Base-by-base conservation (phyloP, 306 rosid genomes). In the Medicago arabica region DNA sequence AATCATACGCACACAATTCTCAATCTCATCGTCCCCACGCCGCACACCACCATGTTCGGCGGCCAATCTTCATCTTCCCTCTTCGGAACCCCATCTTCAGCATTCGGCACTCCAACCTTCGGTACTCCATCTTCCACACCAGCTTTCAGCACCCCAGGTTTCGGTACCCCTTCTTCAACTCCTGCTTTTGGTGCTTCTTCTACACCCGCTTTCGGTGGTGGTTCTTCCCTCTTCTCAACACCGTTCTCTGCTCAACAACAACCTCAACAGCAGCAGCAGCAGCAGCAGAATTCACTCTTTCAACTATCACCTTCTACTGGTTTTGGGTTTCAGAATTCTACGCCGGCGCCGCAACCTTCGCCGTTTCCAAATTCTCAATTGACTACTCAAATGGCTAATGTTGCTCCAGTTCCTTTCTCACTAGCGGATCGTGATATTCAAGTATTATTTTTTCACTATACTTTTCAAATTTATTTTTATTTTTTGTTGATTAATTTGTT, bases 371-470 rank as follows among this genome's bases (percentile, higher is more conserved):
- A 83, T 69, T 74, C 90, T 21, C 97, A 92, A 69, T 85, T 90
- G 76, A 92, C 87, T 36, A 79, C 83, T 51, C 82, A 78, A 87
- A 96, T 96, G 98, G 99, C 99, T 50, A 94, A 90, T 1, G 99
- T 96, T 5, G 87, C 97, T 38, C 93, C 98, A 3, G 89, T 92
- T 64, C 87, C 99, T 36, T 92, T 89, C 78, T 95, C 97, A 79
- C 88, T 89, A 11, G 93, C 99, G 41, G 97, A 95, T 85, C 97
- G 96, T 53, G 97, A 95, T 72, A 75, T 95, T 87, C 97, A 90
- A 75, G 99, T 95, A 61, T 8, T 21, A 7, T 51, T 25, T 59
- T 0, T 38, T 8, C 21, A 31, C 47, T 19, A 31, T 16, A 10
- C 16, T 13, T 46, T 47, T 40, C 51, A 57, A 14, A 10, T 23